phyloP scores from a whole-genome alignment of 2,329 filamentous ascomycete genomes.

The Neophaeococcomyces mojaviensis region DNA sequence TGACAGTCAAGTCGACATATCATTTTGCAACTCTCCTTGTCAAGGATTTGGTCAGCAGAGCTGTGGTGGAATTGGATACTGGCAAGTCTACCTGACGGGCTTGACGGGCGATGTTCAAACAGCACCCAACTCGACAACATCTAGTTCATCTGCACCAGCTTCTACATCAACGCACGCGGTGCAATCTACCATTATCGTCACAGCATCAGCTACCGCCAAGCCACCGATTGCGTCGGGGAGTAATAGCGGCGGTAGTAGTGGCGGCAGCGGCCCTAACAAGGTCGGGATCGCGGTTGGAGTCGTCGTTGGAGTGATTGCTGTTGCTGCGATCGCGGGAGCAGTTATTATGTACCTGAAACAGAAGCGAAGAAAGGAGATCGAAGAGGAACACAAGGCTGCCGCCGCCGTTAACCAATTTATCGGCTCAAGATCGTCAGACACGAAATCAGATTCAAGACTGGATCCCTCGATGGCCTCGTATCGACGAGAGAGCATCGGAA shows the following conservation, averaged over 20 bases:
- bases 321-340: slow-evolving; percentile 60
- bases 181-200: slow-evolving; percentile 29
- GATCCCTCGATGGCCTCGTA: slow-evolving; percentile 74
- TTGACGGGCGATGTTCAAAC: slow-evolving; percentile 31
- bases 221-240: slow-evolving; percentile 20
- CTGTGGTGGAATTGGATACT: slow-evolving; percentile 58
- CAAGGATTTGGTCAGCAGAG: slow-evolving; percentile 53
- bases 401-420: slow-evolving; percentile 68
- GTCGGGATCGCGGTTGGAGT: slow-evolving; percentile 80
- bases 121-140: slow-evolving; percentile 25
- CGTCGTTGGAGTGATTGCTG: slow-evolving; percentile 70
- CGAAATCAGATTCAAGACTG: slow-evolving; percentile 71
- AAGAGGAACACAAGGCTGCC: slow-evolving; percentile 77
- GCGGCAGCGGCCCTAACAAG: slow-evolving; percentile 53
- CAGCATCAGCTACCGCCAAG: slow-evolving; percentile 26
- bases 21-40: slow-evolving; percentile 59
- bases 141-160: slow-evolving; percentile 38
- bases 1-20: slow-evolving; percentile 47
- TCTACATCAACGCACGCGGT: slow-evolving; percentile 19
- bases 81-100: slow-evolving; percentile 47
- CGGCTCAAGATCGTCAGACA: slow-evolving; percentile 52
- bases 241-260: slow-evolving; percentile 15
- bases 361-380: slow-evolving; percentile 66
- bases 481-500: slow-evolving; percentile 82
- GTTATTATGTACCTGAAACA: slow-evolving; percentile 68